These are phyloP conservation scores for Irineochytrium annulatum DNA, from an alignment of 192 early-diverging fungal species.

Conservation along the genomic window DNA sequence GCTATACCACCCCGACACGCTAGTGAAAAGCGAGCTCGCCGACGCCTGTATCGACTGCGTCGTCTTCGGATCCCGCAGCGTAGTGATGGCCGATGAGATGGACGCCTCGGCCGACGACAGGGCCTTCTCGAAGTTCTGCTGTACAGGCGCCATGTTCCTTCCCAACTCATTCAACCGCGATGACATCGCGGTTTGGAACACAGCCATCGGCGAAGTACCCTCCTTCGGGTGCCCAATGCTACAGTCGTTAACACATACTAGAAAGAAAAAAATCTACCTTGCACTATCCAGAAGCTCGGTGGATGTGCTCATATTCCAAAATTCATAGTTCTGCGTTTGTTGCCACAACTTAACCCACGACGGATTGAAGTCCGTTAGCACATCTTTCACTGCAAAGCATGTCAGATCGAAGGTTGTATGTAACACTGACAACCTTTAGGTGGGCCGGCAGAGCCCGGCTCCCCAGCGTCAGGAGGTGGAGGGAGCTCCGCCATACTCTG, in stretches of 20 bases:
- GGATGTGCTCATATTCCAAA: constrained; percentile 57
- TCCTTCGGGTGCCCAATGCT: not conserved
- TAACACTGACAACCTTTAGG: not conserved
- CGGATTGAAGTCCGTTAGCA: constrained; percentile 60
- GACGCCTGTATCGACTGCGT: not conserved
- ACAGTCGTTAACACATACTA: not conserved
- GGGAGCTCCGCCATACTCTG: constrained; percentile 23
- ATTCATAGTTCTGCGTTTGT: constrained; percentile 57
- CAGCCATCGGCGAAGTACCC: not conserved
- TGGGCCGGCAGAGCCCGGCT: too few species aligned
- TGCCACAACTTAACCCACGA: constrained; percentile 66
- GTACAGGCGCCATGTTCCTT: constrained; percentile 14
- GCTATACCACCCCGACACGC: not conserved
- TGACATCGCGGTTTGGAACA: not conserved
- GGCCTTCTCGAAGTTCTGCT: constrained; percentile 8
- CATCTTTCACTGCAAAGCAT: constrained; percentile 33
- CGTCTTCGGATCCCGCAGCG: not conserved
- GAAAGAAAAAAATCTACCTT: constrained; percentile 4
- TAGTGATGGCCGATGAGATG: constrained; percentile 7
- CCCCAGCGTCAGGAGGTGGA: constrained; percentile 15
- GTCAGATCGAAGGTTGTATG: constrained; percentile 1
- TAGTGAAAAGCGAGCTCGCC: not conserved
- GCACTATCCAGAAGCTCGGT: constrained; percentile 45
- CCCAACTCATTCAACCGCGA: not conserved
- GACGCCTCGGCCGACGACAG: constrained; percentile 15